phyloP scores from a whole-genome alignment of 352 stramenopile genomes.

The Thalassiosira mediterranea region DNA sequence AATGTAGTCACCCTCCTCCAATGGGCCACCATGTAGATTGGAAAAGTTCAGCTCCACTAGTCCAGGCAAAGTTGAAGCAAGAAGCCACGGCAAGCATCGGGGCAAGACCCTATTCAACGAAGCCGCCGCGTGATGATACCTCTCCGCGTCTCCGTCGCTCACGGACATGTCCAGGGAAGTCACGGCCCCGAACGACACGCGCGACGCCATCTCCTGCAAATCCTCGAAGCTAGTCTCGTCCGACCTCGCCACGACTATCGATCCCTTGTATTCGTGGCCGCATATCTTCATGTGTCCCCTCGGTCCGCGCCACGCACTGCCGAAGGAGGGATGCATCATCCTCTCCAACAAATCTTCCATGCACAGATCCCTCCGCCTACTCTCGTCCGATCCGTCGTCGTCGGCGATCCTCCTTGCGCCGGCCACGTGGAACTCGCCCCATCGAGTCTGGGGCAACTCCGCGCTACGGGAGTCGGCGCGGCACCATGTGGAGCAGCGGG shows the following conservation, averaged over 20 bases:
- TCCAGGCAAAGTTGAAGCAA: conserved; percentile 16
- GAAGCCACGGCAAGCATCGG: conserved; percentile 19
- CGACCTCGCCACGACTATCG: conserved; percentile 2
- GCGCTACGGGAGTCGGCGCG: conserved; percentile 10
- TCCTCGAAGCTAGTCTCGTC: conserved; percentile 35
- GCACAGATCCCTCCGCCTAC: conserved; percentile 3
- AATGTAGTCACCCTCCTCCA: conserved; percentile 24
- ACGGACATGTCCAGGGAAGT: conserved; percentile 28
- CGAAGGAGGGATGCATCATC: conserved; percentile 19
- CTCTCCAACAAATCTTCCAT: conserved; percentile 21
- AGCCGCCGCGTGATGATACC: not conserved
- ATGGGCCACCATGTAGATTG: conserved; percentile 26
- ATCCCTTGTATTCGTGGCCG: conserved; percentile 12
- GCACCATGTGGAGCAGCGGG: conserved; percentile 3
- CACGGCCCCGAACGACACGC: conserved; percentile 3
- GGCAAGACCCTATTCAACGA: conserved; percentile 19
- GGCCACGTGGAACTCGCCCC: conserved; percentile 13
- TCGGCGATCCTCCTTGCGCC: not conserved
- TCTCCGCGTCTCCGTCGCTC: conserved; percentile 1
- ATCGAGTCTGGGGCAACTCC: conserved; percentile 23
- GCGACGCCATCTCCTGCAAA: conserved; percentile 10
- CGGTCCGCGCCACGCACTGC: conserved; percentile 12
- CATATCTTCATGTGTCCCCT: conserved; percentile 30
- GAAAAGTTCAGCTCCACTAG: conserved; percentile 25
- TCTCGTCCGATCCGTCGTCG: not conserved